Conservation (phyloP, 2,329 filamentous ascomycete genomes). For the Botryotinia globosa region DNA sequence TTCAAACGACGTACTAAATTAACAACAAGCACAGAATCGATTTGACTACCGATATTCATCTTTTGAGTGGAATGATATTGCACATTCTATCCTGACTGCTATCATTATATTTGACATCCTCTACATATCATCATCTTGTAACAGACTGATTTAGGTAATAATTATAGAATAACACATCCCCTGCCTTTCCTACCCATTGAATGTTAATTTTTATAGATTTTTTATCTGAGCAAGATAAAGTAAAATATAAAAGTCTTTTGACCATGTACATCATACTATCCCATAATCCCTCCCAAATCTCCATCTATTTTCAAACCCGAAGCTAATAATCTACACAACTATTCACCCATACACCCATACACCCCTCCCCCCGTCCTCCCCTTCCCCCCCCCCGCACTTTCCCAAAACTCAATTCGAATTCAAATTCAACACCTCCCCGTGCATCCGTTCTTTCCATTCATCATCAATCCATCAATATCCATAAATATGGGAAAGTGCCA, state of each 20-base stretch:
- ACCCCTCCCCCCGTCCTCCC: rapidly evolving
- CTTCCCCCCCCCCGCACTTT: background rate
- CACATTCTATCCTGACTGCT: rapidly evolving
- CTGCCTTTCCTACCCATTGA: no score
- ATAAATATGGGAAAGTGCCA: background rate
- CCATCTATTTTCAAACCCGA: background rate
- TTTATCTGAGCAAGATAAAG: no score
- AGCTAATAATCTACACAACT: rapidly evolving
- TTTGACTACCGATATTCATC: background rate
- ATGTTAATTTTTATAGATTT: no score
- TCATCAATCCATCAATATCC: background rate
- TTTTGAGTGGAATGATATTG: background rate
- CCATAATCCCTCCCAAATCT: no score
- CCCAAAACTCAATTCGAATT: background rate
- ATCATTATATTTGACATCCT: background rate
- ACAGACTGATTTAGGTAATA: rapidly evolving
- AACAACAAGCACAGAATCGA: background rate
- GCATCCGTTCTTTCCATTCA: background rate
- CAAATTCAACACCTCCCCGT: rapidly evolving
- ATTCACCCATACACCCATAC: rapidly evolving
- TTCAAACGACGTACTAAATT: background rate
- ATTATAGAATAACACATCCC: rapidly evolving
- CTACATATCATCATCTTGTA: background rate
- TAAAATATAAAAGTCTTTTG: no score
- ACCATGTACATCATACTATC: no score